Evolutionary conservation across 176 grass and related monocot species (phyloP), one percentile per base, ranked within the genome.

Genomic region (Panicum miliaceum): DNA sequence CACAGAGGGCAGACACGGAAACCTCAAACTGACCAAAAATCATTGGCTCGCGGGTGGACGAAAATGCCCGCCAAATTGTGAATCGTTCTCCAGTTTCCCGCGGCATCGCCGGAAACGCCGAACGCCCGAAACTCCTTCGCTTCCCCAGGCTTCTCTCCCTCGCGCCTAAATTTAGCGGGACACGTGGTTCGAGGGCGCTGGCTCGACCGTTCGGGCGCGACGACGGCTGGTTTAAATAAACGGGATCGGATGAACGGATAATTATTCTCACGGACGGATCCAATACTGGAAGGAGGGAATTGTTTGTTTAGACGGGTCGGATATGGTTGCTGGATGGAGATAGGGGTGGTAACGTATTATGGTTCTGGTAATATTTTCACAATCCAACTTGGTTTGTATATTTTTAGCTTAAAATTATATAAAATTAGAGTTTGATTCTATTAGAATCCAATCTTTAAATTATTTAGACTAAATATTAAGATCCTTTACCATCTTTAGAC

Each of bases 31-130:
- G 6, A 37, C 47, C 20, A 0, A 10, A 10, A 32, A 23, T n/a
- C 13, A 53, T 81, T 69, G 65, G 51, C 36, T 20, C 13, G 7
- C 10, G 58, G 2, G 23, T 22, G 38, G 81, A 88, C 81, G 25
- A 79, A 79, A 88, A 66, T 34, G 37, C 81, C 81, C 81, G 13
- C 37, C 25, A 60, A 71, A 61, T 67, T n/a, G 51, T 53, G 83
- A 59, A 67, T 59, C 26, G 82, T 25, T 12, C 42, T 53, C 73
- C 53, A 5, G 20, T 12, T 53, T 74, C 37, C 26, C 59, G 81
- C 82, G 81, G 19, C 56, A 83, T 64, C 5, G 25, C 56, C 86
- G 66, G 7, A 61, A 52, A 20, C 80, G 53, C 19, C 50, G 51
- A 42, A 14, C 80, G 53, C 23, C 50, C 68, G 20, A 50, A 74